Base-by-base conservation (phyloP, 257 asterid genomes). In the Coffea eugenioides region DNA sequence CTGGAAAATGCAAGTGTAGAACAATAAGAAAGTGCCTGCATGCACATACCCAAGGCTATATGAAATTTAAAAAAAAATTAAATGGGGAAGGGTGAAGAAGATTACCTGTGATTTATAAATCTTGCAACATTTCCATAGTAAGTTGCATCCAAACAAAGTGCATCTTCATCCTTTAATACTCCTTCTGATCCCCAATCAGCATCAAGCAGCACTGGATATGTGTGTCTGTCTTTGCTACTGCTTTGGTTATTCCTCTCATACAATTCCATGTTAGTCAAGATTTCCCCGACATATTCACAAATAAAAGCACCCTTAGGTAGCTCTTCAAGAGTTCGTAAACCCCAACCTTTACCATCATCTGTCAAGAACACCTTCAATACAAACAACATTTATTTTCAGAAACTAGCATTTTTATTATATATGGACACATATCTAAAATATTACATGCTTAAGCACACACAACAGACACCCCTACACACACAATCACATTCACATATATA, bases 301-400 rank as follows among this genome's bases (percentile, higher is more conserved):
- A 93, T 81, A 82, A 93, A 93, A 5, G 97, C 87, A 70, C 97
- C 97, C 77, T 85, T 72, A 57, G 95, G 95, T 76, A 92, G 76
- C 69, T 88, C 90, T 85, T 94, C 98, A 36, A 94, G 94, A 3
- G 94, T 69, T 73, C 97, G 86, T 18, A 94, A 71, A 67, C 97
- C 98, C 98, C 98, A 92, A 20, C 97, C 97, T 86, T 94, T 94
- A 56, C 89, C 94, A 61, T 80, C 85, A 6, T 75, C 74, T 5
- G 97, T 86, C 77, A 81, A 43, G 85, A 90, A 94, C 64, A 94
- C 91, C 98, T 94, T 49, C 45, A 51, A 76, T 69, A 77, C 56
- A 78, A 41, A 56, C 34, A 75, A 51, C 36, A 45, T 20, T 79
- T 25, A 25, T 56, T 59, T 14, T 25, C 39, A 6, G 1, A 15